These are phyloP conservation scores for Punica granatum DNA, from an alignment of 345 rosid species.

Conservation along the genomic window DNA sequence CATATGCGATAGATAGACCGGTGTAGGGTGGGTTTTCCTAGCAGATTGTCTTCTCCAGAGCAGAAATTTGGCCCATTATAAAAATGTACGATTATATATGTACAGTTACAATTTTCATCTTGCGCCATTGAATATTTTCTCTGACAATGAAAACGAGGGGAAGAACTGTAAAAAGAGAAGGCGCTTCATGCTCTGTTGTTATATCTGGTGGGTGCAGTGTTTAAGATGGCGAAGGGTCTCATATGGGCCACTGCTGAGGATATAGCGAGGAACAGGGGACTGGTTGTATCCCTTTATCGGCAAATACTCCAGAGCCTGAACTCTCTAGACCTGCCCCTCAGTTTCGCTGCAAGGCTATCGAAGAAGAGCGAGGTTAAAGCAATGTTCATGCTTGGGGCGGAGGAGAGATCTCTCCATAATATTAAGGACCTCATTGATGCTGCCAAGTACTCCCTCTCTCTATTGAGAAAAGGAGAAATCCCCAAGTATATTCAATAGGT, in stretches of 20 bases:
- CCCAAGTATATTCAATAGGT: conserved; percentile 21
- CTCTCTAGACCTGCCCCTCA: conserved; percentile 31
- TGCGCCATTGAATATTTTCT: no score
- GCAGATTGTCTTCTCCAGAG: no score
- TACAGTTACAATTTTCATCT: no score
- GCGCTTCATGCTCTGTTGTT: no score
- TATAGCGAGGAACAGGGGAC: conserved; percentile 27
- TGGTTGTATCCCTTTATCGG: conserved; percentile 33
- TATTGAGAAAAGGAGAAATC: conserved; percentile 31
- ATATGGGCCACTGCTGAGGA: conserved; percentile 43
- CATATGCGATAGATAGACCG: no score
- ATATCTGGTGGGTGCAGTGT: neutral
- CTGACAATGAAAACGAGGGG: no score
- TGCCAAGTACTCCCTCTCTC: conserved; percentile 36
- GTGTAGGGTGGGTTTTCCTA: no score
- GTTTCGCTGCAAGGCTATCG: conserved; percentile 36
- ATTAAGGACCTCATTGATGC: conserved; percentile 36
- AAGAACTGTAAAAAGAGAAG: no score
- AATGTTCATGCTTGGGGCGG: conserved; percentile 36
- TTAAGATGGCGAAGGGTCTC: conserved; percentile 21
- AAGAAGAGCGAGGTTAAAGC: conserved; percentile 45
- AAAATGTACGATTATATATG: no score
- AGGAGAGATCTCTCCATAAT: conserved; percentile 37
- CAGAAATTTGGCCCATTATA: no score
- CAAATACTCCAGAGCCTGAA: conserved; percentile 43